These are phyloP conservation scores for Serendipita sp. DNA, from an alignment of 768 basidiomycete species.

Conservation along the genomic window DNA sequence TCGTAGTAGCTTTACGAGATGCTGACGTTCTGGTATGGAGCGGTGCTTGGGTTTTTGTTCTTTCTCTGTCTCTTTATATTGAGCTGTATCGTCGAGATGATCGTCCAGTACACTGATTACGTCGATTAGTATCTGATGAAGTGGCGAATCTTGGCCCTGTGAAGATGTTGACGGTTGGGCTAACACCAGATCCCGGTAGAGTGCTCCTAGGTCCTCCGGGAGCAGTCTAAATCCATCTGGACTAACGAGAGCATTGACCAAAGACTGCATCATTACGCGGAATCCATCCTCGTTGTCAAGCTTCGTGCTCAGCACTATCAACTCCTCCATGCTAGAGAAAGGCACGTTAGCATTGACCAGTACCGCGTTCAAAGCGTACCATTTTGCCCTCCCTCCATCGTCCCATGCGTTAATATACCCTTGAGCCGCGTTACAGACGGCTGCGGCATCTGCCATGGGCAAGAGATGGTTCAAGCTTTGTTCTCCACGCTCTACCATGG, in stretches of 20 bases:
- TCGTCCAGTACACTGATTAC: neutral
- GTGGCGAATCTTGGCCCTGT: neutral
- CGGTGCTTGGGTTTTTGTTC: neutral
- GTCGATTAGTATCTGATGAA: neutral
- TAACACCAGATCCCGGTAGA: neutral
- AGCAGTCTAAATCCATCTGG: neutral
- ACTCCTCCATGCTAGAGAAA: neutral
- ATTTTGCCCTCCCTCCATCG: neutral
- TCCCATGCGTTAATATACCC: neutral
- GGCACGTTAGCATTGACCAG: neutral
- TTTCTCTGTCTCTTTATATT: neutral
- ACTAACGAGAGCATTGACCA: slow-evolving; percentile 5
- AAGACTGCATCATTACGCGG: neutral
- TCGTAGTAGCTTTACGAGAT: neutral
- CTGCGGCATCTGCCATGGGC: neutral
- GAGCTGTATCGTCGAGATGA: neutral
- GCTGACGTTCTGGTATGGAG: neutral
- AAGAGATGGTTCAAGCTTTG: too few relatives aligned
- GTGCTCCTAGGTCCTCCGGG: neutral
- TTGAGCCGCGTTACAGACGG: neutral
- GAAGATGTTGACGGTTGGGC: neutral
- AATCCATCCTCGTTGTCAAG: neutral
- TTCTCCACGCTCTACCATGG: too few relatives aligned
- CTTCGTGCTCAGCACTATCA: neutral
- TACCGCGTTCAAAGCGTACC: neutral